Conservation (phyloP, 148 eudicot species). For the Rhododendron ferrugineum region DNA sequence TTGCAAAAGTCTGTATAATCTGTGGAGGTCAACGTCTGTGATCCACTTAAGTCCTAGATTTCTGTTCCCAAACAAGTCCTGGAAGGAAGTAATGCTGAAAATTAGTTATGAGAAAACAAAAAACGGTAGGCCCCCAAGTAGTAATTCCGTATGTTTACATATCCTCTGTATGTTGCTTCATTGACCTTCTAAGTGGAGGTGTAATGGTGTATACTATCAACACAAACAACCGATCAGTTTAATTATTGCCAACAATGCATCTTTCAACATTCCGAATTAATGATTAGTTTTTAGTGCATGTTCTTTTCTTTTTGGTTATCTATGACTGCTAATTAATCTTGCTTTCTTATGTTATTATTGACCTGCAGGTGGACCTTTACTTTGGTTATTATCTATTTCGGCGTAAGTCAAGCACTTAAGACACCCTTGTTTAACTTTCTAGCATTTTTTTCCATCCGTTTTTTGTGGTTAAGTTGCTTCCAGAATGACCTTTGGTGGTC, state of each 20-base stretch:
- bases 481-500: background rate
- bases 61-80: background rate
- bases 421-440: background rate
- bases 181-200: background rate
- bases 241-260: background rate
- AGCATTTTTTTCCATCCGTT: background rate
- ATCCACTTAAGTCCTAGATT: background rate
- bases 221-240: background rate
- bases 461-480: background rate
- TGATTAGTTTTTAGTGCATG: background rate
- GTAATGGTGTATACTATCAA: background rate
- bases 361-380: conserved; percentile 67
- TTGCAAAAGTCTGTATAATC: background rate
- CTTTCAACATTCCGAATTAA: background rate
- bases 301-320: background rate
- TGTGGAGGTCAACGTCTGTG: background rate
- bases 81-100: background rate
- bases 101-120: background rate
- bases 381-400: conserved; percentile 58
- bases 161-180: background rate
- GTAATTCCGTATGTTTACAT: background rate
- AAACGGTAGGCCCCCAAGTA: background rate
- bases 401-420: conserved; percentile 35
- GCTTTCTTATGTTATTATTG: background rate
- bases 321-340: background rate